Base-by-base conservation (phyloP, 2,329 filamentous ascomycete species). In the Truncatella angustata region DNA sequence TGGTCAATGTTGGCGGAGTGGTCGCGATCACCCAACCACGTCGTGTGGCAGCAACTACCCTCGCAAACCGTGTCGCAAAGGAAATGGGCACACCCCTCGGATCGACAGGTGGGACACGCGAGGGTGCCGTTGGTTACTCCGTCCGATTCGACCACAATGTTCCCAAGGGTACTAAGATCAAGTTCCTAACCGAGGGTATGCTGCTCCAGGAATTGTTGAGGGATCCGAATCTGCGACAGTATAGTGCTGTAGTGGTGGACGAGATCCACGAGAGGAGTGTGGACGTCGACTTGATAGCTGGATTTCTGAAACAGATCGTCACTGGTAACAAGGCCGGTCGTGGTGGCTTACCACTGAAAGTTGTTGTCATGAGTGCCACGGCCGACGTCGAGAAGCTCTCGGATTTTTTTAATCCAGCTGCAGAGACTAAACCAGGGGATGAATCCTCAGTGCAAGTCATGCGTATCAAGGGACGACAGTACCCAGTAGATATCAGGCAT, bases 301-400 rank as follows among this genome's bases (percentile, higher is more conserved):
- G 94, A 0, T 97, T 99, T 58, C 67, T 99, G 56, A 90, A 90
- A 64, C 87, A 88, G 55, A 81, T 97, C 43, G 73, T 94, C 1
- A 74, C 77, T 1, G 76, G 80, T 2, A 77, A 85, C 51, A 80
- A 82, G 34, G 76, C 81, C 40, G 85, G 85, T 5, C 82, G 88
- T 4, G 85, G 86, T 6, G 88, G 88, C 4, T 74, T 87, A 26
- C 86, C 88, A 1, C 73, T 99, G 51, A 97, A 96, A 68, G 85
- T 97, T 3, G 82, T 96, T 30, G 83, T 97, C 65, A 99, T 99
- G 94, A 97, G 92, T 78, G 94, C 94, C 46, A 99, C 94, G 5
- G 90, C 91, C 34, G 90, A 97, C 67, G 85, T 96, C 53, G 86
- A 93, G 54, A 84, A 81, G 51, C 84, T 97, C 28, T 78, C 83